Conservation (phyloP, 2,329 filamentous ascomycete genomes). For the Fusarium bulbicola region DNA sequence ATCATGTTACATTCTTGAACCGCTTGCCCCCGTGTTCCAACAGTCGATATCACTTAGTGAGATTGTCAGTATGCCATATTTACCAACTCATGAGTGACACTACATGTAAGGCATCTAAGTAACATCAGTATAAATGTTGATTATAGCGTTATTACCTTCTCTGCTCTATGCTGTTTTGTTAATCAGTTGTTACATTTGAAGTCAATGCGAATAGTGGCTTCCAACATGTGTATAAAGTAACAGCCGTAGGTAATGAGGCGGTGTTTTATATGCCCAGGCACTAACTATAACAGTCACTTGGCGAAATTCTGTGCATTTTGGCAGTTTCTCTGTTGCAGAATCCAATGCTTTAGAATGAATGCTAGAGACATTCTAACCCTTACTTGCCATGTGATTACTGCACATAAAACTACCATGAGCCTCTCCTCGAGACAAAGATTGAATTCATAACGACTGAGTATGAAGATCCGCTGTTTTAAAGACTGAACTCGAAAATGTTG, state of each 20-base stretch:
- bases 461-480: background rate
- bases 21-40: background rate
- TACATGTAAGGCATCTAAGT: background rate
- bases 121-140: rapidly evolving
- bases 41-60: background rate
- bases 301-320: background rate
- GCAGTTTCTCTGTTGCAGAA: background rate
- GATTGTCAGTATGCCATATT: background rate
- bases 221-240: background rate
- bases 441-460: background rate
- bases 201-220: background rate
- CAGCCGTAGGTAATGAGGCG: background rate
- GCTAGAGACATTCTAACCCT: background rate
- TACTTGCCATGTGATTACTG: background rate
- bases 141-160: background rate
- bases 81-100: background rate
- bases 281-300: background rate
- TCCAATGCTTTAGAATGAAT: background rate
- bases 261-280: background rate
- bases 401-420: background rate
- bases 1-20: background rate
- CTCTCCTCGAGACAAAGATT: background rate
- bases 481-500: background rate
- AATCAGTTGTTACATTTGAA: background rate
- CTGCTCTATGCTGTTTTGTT: background rate